Percentiles rank a stretch among this genome's conserved stretches.
phyloP scores from a whole-genome alignment of 2,329 filamentous ascomycete species.

The Pezicula carpinea region DNA sequence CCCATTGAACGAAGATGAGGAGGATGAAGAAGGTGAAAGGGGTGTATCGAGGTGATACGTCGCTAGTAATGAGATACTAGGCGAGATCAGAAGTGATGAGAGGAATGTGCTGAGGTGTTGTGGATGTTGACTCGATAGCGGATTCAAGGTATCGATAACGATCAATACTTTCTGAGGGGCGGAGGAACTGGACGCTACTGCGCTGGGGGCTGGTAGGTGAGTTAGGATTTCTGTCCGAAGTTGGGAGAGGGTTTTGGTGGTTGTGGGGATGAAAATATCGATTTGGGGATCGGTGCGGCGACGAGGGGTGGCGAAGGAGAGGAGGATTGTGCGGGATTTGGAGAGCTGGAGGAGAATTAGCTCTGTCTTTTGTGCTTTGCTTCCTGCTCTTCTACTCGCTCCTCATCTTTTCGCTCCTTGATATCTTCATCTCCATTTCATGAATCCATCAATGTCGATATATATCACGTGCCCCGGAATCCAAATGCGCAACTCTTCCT shows the following conservation, averaged over 20 bases:
- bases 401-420: no score
- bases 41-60: slow-evolving; percentile 82
- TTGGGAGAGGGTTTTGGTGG: slow-evolving; percentile 50
- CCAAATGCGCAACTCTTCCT: background rate
- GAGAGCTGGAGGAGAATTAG: slow-evolving; percentile 39
- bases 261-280: slow-evolving; percentile 63
- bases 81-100: slow-evolving; percentile 60
- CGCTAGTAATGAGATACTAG: slow-evolving; percentile 66
- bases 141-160: slow-evolving; percentile 75
- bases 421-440: no score
- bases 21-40: slow-evolving; percentile 36
- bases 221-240: slow-evolving; percentile 57
- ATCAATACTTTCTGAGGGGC: slow-evolving; percentile 56
- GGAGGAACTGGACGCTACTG: slow-evolving; percentile 3
- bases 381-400: background rate
- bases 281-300: slow-evolving; percentile 50
- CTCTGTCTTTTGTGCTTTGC: background rate
- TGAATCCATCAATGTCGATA: no score
- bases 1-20: slow-evolving; percentile 27
- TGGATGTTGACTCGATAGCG: slow-evolving; percentile 49
- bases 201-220: slow-evolving; percentile 29
- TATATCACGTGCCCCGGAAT: no score
- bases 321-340: slow-evolving; percentile 66
- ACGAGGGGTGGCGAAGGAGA: slow-evolving; percentile 72
- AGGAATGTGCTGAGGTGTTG: slow-evolving; percentile 64